Evolutionary conservation across 179 eudicot genomes (phyloP), one percentile per base, ranked within the genome.

Genomic region (Carnegiea gigantea): DNA sequence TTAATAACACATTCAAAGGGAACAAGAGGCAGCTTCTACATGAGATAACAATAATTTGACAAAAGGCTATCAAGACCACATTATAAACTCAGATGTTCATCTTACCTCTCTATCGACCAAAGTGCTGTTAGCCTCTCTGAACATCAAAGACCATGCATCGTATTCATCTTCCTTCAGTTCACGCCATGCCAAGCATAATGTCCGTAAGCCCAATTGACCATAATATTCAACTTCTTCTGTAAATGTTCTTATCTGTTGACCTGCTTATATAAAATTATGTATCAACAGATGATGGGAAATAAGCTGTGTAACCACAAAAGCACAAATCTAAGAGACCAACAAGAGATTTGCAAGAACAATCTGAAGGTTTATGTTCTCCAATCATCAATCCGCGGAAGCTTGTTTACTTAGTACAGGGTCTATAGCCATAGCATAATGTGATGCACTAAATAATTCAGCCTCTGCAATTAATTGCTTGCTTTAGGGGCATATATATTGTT

Each of bases 181-280:
- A 77, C 97, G 97, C 93, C 97, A 96, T 40, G 97, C 98, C 87
- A 96, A 85, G 86, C 98, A 96, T 78, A 96, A 88, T 79, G 99
- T 96, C 70, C 99, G 89, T 85, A 94, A 85, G 23, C 99, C 99
- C 87, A 93, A 82, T 80, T 94, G 97, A 82, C 97, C 92, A 92
- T 90, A 96, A 48, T 92, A 92, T 46, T 96, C 98, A 57, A 95
- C 98, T 80, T 95, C 95, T 84, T 94, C 99, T 53, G 89, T 84
- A 85, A 86, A 88, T 67, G 87, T 86, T 85, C 97, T 87, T 81
- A 88, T 86, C 78, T 90, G 94, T 87, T 92, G 97, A 86, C 98
- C 99, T 96, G 88, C 73, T 64, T 70, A 20, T 28, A 83, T 38
- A n/a, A 81, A 67, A 73, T 43, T 24, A 59, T 21, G 11, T 24